Base-by-base conservation (phyloP, 1,139 yeast genomes). In the Geotrichum aggregatum region DNA sequence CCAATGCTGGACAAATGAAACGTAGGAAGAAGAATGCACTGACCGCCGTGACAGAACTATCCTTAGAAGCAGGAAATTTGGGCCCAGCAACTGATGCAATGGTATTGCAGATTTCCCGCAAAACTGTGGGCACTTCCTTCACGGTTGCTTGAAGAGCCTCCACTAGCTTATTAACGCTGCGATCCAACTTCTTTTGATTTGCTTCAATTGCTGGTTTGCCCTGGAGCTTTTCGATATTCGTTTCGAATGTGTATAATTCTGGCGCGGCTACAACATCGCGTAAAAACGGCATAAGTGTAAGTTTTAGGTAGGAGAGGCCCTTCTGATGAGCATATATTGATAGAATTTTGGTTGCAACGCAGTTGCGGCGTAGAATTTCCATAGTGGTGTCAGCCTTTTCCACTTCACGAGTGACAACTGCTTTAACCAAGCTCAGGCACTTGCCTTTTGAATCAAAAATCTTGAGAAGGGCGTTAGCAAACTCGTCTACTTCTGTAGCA, bases 1-100 rank as follows among this genome's bases (percentile, higher is more conserved):
- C 87, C 53, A 89, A 77, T 0, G 91, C 91, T 3, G 97, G 97
- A 63, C 95, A 87, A 50, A 87, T 75, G 59, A 85, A 83, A 58
- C 96, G 74, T 58, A 89, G 72, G 63, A 88, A 87, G 36, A 88
- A 70, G 63, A 87, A 88, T 0, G 95, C 84, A 0, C 95, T 94
- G 19, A 87, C 87, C 0, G 95, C 92, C 48, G 82, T 76, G 76
- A 68, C 42, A 81, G 72, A 51, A 82, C 54, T 42, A 36, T 58
- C 60, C 24, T 56, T 57, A 52, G 82, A 73, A 46, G 81, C 86
- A 0, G 84, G 83, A 58, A 84, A 84, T 57, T 78, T 79, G 3
- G 66, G 66, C 31, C 73, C 69, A 0, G 87, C 89, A 11, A 83
- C 74, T 8, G 70, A 67, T 57, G 77, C 77, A 22, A 88, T 84